These are phyloP conservation scores for Selaginella moellendorffii DNA, from an alignment of 75 land plant genomes.

Conservation along the genomic window DNA sequence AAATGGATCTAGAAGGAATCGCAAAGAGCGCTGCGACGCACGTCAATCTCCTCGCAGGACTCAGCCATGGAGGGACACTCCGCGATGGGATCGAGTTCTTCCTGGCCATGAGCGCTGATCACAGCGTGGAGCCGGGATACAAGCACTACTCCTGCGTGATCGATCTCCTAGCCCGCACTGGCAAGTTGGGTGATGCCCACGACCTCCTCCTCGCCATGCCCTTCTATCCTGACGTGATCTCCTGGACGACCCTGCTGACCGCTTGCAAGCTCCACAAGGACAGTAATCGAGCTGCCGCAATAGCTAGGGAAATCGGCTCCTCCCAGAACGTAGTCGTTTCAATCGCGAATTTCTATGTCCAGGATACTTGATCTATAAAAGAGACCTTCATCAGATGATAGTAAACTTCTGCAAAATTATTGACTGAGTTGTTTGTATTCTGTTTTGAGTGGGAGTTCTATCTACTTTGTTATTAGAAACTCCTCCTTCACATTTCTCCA, in stretches of 20 bases:
- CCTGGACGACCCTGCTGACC: slow-evolving; percentile 8
- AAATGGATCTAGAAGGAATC: background rate
- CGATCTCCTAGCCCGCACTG: slow-evolving; percentile 10
- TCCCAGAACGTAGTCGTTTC: too few species aligned
- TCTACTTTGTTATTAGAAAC: too few species aligned
- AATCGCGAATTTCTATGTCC: too few species aligned
- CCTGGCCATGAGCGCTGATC: background rate
- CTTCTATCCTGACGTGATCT: slow-evolving; percentile 1
- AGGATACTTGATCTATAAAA: too few species aligned
- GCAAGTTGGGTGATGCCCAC: background rate
- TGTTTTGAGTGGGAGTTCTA: too few species aligned
- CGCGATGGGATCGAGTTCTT: background rate
- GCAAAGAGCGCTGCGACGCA: background rate
- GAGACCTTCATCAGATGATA: too few species aligned
- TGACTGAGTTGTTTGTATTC: too few species aligned
- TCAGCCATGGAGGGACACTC: slow-evolving; percentile 3
- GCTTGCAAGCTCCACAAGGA: slow-evolving; percentile 6
- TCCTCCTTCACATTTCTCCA: too few species aligned
- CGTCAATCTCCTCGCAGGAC: background rate
- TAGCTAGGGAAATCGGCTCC: too few species aligned
- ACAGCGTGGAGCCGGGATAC: slow-evolving; percentile 1
- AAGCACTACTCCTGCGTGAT: slow-evolving; percentile 12
- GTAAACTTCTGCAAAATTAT: too few species aligned
- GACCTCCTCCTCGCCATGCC: slow-evolving; percentile 9
- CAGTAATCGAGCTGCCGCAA: too few species aligned